Base-by-base conservation (phyloP, 2,329 filamentous ascomycete species). In the Fusarium sp. region DNA sequence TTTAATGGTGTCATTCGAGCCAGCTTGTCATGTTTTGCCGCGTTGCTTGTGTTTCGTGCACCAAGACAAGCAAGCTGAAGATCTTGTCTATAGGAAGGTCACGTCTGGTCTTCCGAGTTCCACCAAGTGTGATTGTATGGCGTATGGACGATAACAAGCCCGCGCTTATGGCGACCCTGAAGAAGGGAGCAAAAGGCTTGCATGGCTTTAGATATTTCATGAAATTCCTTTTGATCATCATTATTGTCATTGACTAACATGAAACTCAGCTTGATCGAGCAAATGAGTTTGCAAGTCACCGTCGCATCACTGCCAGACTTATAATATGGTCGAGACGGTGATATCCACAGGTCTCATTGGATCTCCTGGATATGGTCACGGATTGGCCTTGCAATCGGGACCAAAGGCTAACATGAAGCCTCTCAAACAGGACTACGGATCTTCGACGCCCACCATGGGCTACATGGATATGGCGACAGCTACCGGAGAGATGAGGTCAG, bases 401-500 rank as follows among this genome's bases (percentile, higher is more conserved):
- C 56, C 66, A 68, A 69, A 54, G 42, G 70, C 77, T 78, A 68
- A 78, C 66, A 68, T 62, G 44, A 62, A 62, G 57, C 72, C 71
- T 64, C 71, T 80, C 74, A 76, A 84, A 80, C 84, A 89, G 86
- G 87, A 88, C 79, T 89, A 88, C 82, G 85, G 88, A 81, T 84
- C 86, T 80, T 86, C 87, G 81, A 84, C 87, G 81, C 82, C 79
- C 77, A 86, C 85, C 80, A 83, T 89, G 79, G 87, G 88, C 76
- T 89, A 88, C 78, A 84, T 89, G 79, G 86, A 87, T 61, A 84
- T 89, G 77, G 84, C 84, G 62, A 81, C 84, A 58, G 83, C 85
- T 76, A 79, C 83, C 38, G 81, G 79, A 85, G 87, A 89, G 79
- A 87, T 89, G 83, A 87, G 88, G 88, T 89, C 81, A 80, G 88